These are phyloP conservation scores for Saccharomyces mikatae DNA, from an alignment of 805 yeast species.

Conservation along the genomic window DNA sequence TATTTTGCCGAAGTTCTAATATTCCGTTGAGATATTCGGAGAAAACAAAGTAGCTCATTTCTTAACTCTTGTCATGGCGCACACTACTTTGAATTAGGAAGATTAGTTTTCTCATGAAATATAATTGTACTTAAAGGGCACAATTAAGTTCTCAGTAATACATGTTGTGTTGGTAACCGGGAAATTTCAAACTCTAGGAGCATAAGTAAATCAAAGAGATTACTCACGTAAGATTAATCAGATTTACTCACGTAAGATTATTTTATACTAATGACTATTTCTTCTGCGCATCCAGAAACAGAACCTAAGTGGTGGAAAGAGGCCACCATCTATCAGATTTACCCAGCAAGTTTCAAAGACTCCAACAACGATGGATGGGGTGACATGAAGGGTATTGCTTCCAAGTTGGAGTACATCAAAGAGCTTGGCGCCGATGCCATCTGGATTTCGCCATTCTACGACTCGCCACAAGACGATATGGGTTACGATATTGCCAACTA, in stretches of 20 bases:
- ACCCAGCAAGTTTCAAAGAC: constrained; percentile 56
- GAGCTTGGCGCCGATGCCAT: constrained; percentile 37
- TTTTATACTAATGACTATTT: neutral
- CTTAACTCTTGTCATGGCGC: neutral
- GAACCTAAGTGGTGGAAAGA: constrained; percentile 45
- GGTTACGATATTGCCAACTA: constrained; percentile 55
- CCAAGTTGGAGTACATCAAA: constrained; percentile 33
- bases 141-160: neutral
- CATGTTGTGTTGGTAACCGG: neutral
- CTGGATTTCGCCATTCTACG: constrained; percentile 53
- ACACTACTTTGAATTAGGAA: neutral
- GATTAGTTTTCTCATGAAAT: neutral
- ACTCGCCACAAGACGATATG: constrained; percentile 55
- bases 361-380: constrained; percentile 54
- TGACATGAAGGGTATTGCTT: constrained; percentile 46
- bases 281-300: constrained; percentile 7
- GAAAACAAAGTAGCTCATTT: neutral
- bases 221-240: neutral
- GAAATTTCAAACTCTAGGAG: neutral
- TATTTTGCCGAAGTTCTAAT: neutral
- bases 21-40: neutral
- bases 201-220: neutral
- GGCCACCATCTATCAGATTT: constrained; percentile 48
- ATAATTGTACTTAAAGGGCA: neutral
- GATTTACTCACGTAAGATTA: neutral